phyloP scores from a whole-genome alignment of 768 basidiomycete genomes.

The Kwoniella sp. region DNA sequence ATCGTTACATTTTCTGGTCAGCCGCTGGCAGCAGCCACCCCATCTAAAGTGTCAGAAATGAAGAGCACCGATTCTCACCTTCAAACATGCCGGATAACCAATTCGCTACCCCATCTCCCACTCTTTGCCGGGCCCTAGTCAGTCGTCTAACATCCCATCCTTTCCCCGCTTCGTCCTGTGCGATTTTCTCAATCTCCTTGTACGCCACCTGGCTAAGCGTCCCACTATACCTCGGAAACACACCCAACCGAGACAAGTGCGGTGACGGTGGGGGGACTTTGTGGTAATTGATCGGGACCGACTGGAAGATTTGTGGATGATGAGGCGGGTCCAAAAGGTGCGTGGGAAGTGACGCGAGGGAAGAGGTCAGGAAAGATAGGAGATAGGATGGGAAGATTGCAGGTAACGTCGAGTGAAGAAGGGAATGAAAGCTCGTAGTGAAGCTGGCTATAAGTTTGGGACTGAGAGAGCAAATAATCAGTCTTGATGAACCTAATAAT shows the following conservation, averaged over 20 bases:
- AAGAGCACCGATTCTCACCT: conserved; percentile 26
- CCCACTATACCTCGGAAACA: conserved; percentile 44
- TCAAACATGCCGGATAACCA: conserved; percentile 86
- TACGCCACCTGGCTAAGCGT: conserved; percentile 81
- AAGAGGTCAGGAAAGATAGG: conserved; percentile 37
- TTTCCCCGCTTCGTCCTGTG: conserved; percentile 64
- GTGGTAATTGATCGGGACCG: conserved; percentile 36
- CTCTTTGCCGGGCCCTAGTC: conserved; percentile 69
- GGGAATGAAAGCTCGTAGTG: conserved; percentile 42
- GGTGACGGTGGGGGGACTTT: conserved; percentile 41
- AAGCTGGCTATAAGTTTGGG: conserved; percentile 37
- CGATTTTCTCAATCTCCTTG: conserved; percentile 76
- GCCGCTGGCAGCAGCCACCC: conserved; percentile 3
- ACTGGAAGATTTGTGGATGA: conserved; percentile 20
- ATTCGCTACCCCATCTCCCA: conserved; percentile 73
- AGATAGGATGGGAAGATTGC: conserved; percentile 41
- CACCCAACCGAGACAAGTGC: conserved; percentile 40
- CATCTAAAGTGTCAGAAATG: neutral
- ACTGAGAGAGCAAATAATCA: conserved; percentile 17
- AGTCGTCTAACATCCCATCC: conserved; percentile 70
- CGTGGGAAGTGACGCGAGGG: conserved; percentile 30
- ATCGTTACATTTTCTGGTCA: neutral
- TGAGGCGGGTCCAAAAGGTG: conserved; percentile 25
- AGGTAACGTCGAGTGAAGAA: conserved; percentile 44
- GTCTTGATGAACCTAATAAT: no score